phyloP scores from a whole-genome alignment of 2,329 filamentous ascomycete genomes.

The Alternaria panax region DNA sequence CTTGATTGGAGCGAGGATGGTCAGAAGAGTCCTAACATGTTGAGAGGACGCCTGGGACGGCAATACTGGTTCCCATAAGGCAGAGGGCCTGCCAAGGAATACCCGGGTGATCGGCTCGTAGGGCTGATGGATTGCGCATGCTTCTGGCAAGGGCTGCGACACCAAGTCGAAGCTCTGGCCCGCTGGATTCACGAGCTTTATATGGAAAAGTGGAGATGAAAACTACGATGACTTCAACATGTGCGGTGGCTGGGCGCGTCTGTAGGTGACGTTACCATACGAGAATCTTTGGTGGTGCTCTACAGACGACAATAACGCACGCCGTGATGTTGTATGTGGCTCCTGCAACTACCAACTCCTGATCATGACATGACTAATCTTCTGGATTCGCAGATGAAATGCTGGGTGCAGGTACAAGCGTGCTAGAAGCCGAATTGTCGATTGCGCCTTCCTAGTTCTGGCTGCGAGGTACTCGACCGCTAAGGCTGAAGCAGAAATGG shows the following conservation, averaged over 20 bases:
- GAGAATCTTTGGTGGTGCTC: not conserved
- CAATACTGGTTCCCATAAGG: not conserved
- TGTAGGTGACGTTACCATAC: not conserved
- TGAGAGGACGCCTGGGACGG: not conserved
- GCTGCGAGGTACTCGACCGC: not conserved
- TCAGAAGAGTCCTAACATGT: not conserved
- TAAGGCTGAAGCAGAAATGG: not conserved
- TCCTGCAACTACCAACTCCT: too few relatives aligned
- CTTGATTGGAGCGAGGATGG: not conserved
- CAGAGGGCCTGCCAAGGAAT: not conserved
- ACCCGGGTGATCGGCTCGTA: constrained; percentile 5
- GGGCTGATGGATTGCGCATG: constrained; percentile 2
- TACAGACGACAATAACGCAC: not conserved
- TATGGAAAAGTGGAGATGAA: not conserved
- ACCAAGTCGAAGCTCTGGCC: not conserved
- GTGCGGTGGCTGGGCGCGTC: too few relatives aligned
- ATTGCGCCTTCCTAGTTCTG: not conserved
- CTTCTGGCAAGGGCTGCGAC: not conserved
- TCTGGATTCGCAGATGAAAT: not conserved
- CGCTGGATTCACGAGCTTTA: not conserved
- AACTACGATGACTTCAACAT: not conserved
- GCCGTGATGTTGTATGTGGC: not conserved
- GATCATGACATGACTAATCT: not conserved
- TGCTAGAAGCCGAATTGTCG: not conserved
- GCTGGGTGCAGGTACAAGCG: not conserved